Evolutionary conservation across 1,284 basidiomycete genomes (phyloP).

Genomic region (Hymenochaete sp.): DNA sequence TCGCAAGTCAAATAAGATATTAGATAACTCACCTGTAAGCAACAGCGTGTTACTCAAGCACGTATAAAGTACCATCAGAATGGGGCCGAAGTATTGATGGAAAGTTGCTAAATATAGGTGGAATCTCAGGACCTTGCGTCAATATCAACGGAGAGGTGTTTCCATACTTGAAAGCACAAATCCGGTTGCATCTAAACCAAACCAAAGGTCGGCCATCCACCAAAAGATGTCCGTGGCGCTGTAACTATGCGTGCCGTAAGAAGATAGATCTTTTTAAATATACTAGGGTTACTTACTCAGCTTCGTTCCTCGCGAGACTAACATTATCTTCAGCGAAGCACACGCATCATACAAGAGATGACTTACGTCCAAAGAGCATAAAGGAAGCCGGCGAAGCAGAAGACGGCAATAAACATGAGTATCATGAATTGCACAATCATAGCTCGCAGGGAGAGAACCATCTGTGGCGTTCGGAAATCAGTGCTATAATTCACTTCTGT

Average conservation of each 20-base stretch:
- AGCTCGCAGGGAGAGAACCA: slow-evolving; percentile 69
- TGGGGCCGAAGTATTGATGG: slow-evolving; percentile 76
- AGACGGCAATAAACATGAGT: slow-evolving; percentile 82
- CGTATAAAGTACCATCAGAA: slow-evolving; percentile 81
- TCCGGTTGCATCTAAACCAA: slow-evolving; percentile 82
- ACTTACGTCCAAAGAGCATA: slow-evolving; percentile 87
- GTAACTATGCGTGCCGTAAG: slow-evolving; percentile 31
- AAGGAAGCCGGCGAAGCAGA: slow-evolving; percentile 84
- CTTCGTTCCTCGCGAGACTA: slow-evolving; percentile 53
- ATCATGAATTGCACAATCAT: slow-evolving; percentile 74
- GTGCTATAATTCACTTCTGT: neutral
- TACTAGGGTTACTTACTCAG: slow-evolving; percentile 33
- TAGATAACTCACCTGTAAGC: slow-evolving; percentile 51
- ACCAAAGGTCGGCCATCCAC: slow-evolving; percentile 88
- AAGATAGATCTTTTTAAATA: neutral
- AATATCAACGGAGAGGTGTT: neutral
- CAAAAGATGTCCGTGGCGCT: slow-evolving; percentile 37
- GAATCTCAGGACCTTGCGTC: neutral
- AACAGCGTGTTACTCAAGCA: slow-evolving; percentile 83
- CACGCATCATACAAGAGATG: neutral
- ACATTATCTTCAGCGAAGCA: slow-evolving; percentile 11
- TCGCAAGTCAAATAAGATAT: slow-evolving; percentile 6
- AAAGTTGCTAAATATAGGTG: slow-evolving; percentile 46
- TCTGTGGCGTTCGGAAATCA: slow-evolving; percentile 22
- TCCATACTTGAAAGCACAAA: slow-evolving; percentile 62